Base-by-base conservation (phyloP, 2,329 filamentous ascomycete genomes). In the Cladophialophora immunda region DNA sequence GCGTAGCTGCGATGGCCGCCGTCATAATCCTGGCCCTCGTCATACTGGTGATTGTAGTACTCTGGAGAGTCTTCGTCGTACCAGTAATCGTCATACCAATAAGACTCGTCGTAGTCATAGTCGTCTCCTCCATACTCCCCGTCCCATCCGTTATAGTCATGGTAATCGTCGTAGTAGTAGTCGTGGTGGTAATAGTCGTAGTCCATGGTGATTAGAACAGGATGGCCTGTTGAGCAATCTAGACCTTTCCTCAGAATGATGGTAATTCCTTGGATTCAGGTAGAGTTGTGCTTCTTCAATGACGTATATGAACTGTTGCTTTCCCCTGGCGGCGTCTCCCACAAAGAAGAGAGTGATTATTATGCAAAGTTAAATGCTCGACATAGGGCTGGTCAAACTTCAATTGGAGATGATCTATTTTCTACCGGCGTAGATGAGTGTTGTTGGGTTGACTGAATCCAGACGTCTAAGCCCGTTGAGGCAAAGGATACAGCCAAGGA, bases 11-110 rank as follows among this genome's bases (percentile, higher is more conserved):
- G 45, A 13, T 50, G 3, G 19, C 19, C 45, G 8, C 9, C 9
- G 3, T 2, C 11, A 11, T 50, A 50, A 7, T 25, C 19, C 19
- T 50, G 45, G 19, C 45, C 13, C 5, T 50, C 19, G 13, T 25
- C 8, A 13, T 50, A 50, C 4, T 50, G 45, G 4, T 50, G 19
- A 11, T 50, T 6, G 9, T 50, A 50, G 45, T 50, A 50, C 9
- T 50, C 45, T 11, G 45, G 45, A 13, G 45, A 50, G 6, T 50
- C 55, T 13, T 62, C 30, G 29, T 62, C 17, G 19, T 61, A 32
- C 58, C 58, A 52, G 32, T 62, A 62, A 25, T 62, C 58, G 32
- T 62, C 41, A 3, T 29, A 19, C 32, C 38, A 57, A 34, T 57
- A 57, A 3, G 19, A 25, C 17, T 60, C 45, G 29, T 62, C 45